phyloP scores from a whole-genome alignment of 2,329 filamentous ascomycete genomes.

The Grosmannia penicillata region DNA sequence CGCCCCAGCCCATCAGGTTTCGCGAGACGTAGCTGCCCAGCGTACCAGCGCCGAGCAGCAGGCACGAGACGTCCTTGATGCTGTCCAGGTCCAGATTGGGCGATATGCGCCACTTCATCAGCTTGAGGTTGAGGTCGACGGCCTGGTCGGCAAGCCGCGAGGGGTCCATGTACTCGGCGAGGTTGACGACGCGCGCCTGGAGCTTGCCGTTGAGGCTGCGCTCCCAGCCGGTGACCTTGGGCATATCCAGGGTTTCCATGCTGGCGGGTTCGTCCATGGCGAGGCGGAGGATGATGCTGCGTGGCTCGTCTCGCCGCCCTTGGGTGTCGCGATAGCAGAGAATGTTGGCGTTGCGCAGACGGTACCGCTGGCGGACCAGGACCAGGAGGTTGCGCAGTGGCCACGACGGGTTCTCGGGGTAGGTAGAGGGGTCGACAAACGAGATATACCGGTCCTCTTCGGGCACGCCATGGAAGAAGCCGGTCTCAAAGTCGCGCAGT shows the following conservation, averaged over 20 bases:
- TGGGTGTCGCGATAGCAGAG: slow-evolving; percentile 84
- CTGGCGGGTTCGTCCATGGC: slow-evolving; percentile 35
- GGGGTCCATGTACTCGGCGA: slow-evolving; percentile 91
- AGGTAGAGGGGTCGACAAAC: slow-evolving; percentile 89
- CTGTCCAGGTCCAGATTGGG: slow-evolving; percentile 75
- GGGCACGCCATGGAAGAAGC: slow-evolving; percentile 65
- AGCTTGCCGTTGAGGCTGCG: slow-evolving; percentile 67
- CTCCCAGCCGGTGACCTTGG: slow-evolving; percentile 94
- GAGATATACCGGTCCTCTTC: slow-evolving; percentile 68
- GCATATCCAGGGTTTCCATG: slow-evolving; percentile 40
- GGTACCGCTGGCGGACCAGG: slow-evolving; percentile 69
- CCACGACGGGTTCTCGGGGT: slow-evolving; percentile 78
- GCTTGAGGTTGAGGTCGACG: slow-evolving; percentile 88
- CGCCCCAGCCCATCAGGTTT: slow-evolving; percentile 89
- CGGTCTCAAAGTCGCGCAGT: slow-evolving; percentile 64
- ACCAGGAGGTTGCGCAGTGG: slow-evolving; percentile 80
- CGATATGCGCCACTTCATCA: slow-evolving; percentile 97
- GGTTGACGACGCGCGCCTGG: slow-evolving; percentile 60
- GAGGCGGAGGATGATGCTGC: slow-evolving; percentile 63
- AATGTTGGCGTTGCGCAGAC: slow-evolving; percentile 62
- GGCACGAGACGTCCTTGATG: slow-evolving; percentile 79
- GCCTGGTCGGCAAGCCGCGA: slow-evolving; percentile 76
- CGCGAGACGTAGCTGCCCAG: slow-evolving; percentile 87
- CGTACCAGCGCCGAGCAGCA: slow-evolving; percentile 83
- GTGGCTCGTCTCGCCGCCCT: slow-evolving; percentile 59